A percentile compares a stretch with the other conserved stretches of the same genome.
phyloP scores from a whole-genome alignment of 352 stramenopile species.

The Phytophthora constricta region DNA sequence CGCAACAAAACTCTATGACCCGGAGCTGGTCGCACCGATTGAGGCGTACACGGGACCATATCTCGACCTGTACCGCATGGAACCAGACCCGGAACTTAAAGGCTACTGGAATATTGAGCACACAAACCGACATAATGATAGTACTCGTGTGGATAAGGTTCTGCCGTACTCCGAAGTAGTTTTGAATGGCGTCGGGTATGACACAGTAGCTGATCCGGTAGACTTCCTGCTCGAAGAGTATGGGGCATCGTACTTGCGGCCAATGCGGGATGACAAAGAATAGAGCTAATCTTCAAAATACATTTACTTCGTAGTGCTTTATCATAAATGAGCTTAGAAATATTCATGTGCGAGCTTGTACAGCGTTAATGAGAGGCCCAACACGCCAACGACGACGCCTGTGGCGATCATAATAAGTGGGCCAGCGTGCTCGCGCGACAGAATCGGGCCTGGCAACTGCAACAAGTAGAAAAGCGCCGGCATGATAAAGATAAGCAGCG shows the following conservation, averaged over 20 bases:
- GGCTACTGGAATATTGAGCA: conserved; percentile 27
- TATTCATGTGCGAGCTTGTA: conserved; percentile 51
- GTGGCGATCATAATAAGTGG: conserved; percentile 67
- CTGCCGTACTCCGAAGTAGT: conserved; percentile 38
- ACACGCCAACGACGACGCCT: conserved; percentile 52
- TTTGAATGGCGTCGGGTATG: conserved; percentile 45
- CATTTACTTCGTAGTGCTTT: conserved; percentile 21
- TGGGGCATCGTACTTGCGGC: conserved; percentile 39
- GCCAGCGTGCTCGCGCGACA: conserved; percentile 49
- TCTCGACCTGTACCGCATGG: conserved; percentile 52
- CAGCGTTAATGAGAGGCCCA: conserved; percentile 48
- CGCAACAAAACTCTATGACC: conserved; percentile 40
- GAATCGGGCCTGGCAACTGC: conserved; percentile 48
- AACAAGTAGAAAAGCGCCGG: conserved; percentile 80
- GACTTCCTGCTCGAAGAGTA: conserved; percentile 59
- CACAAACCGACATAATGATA: conserved; percentile 19
- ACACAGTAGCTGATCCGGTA: conserved; percentile 49
- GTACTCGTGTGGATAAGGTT: conserved; percentile 32
- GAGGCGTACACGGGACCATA: conserved; percentile 43
- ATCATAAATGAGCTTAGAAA: conserved; percentile 36
- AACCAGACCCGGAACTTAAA: conserved; percentile 12
- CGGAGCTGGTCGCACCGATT: conserved; percentile 32
- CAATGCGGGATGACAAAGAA: conserved; percentile 8
- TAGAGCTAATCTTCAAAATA: conserved; percentile 11
- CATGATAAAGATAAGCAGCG: conserved; percentile 85